Conservation (phyloP, 2,329 filamentous ascomycete species). For the Epichloe amarillans region DNA sequence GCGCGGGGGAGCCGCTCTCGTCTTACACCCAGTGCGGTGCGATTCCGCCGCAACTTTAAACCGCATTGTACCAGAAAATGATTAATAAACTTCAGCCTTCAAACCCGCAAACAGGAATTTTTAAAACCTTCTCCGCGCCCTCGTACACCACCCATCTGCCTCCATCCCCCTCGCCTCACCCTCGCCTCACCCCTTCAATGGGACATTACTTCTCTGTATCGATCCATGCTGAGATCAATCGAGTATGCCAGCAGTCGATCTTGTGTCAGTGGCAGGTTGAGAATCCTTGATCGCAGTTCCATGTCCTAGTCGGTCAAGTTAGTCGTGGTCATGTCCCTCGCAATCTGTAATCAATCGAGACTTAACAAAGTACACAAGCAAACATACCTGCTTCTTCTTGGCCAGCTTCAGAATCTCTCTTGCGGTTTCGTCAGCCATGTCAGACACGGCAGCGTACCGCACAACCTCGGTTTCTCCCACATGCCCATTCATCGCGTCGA, state of each 20-base stretch:
- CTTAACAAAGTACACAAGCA: too few species aligned
- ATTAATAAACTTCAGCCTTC: not conserved
- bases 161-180: not conserved
- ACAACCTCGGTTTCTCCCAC: constrained; percentile 36
- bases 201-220: constrained; percentile 53
- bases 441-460: constrained; percentile 55
- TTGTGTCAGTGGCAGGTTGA: constrained; percentile 54
- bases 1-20: not conserved
- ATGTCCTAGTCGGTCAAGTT: constrained; percentile 15
- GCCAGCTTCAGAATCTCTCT: constrained; percentile 44
- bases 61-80: not conserved
- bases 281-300: constrained; percentile 29
- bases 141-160: not conserved
- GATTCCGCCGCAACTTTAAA: not conserved
- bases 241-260: constrained; percentile 60
- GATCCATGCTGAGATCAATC: constrained; percentile 53
- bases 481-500: constrained; percentile 40
- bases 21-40: not conserved
- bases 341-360: too few species aligned
- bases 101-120: not conserved
- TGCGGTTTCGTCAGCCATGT: constrained; percentile 67
- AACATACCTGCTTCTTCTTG: constrained; percentile 43
- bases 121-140: not conserved
- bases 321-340: not conserved
- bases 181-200: constrained; percentile 13